Conservation (phyloP, 2,329 filamentous ascomycete genomes). For the Metarhizium sp. region DNA sequence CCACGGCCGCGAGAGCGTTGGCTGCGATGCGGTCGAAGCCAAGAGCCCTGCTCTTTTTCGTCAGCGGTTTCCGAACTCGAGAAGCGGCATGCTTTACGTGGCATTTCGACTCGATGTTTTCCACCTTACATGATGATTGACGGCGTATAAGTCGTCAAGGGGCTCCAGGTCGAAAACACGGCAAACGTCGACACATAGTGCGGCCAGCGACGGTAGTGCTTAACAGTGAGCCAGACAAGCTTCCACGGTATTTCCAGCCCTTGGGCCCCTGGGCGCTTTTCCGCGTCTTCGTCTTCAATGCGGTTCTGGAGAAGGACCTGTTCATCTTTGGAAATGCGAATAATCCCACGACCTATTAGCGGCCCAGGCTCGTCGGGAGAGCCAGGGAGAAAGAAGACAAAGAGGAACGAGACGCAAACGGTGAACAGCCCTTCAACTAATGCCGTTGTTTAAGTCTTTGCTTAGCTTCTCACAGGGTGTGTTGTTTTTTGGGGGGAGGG, state of each 20-base stretch:
- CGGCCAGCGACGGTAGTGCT: no score
- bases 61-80: no score
- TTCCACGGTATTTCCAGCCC: conserved; percentile 25
- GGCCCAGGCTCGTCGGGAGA: conserved; percentile 30
- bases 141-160: no score
- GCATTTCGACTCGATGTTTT: no score
- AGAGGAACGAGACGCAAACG: conserved; percentile 25
- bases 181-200: no score
- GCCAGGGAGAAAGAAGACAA: conserved; percentile 30
- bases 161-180: no score
- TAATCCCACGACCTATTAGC: conserved; percentile 13
- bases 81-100: no score
- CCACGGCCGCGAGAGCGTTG: no score
- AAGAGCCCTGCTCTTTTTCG: no score
- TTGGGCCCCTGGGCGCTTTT: conserved; percentile 21
- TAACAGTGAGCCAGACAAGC: conserved; percentile 13
- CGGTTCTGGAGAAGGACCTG: neutral
- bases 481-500: no score
- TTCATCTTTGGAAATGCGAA: neutral
- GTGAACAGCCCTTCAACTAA: conserved; percentile 36
- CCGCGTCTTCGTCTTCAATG: conserved; percentile 9
- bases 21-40: no score
- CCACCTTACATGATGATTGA: no score
- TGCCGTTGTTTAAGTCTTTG: neutral
- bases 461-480: neutral